Base-by-base conservation (phyloP, 2,329 filamentous ascomycete genomes). In the Nemania bipapillata region DNA sequence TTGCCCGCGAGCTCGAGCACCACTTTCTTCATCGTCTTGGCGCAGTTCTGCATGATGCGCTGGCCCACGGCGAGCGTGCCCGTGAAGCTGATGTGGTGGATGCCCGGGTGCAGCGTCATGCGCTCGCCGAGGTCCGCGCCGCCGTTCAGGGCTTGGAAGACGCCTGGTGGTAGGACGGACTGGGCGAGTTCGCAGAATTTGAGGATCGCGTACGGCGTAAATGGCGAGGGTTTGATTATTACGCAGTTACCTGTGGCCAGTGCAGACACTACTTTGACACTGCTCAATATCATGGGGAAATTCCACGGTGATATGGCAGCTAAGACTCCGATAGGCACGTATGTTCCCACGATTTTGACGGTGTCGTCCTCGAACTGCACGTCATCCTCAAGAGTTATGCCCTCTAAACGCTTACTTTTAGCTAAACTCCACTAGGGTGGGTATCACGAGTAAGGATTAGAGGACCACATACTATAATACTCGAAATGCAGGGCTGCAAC, bases 251-350 rank as follows among this genome's bases (percentile, higher is more conserved):
- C 86, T 0, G 86, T 85, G 11, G 86, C 77, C 1, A 89, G 74
- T 1, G 86, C 83, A 0, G 85, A 79, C 1, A 77, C 80, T 24
- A 88, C 80, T 76, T 89, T 89, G 54, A 85, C 79, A 59, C 82
- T 81, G 12, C 82, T 81, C 1, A 85, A 78, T 63, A 83, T 80
- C 30, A 85, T 71, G 1, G 83, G 83, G 71, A 84, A 89, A 75
- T 90, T 90, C 87, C 88, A 90, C 0, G 87, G 87, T 26, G 86
- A 85, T 72, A 89, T 89, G 66, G 84, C 87, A 12, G 81, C 86
- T 1, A 83, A 80, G 4, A 86, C 81, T 37, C 86, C 86, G 45
- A 86, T 79, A 0, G 86, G 85, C 22, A 77, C 76, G 72, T 83
- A 82, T 2, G 80, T 83, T 2, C 80, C 80, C 20, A 83, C 75